Base-by-base conservation (phyloP, 768 basidiomycete genomes). In the Russula olivacea region DNA sequence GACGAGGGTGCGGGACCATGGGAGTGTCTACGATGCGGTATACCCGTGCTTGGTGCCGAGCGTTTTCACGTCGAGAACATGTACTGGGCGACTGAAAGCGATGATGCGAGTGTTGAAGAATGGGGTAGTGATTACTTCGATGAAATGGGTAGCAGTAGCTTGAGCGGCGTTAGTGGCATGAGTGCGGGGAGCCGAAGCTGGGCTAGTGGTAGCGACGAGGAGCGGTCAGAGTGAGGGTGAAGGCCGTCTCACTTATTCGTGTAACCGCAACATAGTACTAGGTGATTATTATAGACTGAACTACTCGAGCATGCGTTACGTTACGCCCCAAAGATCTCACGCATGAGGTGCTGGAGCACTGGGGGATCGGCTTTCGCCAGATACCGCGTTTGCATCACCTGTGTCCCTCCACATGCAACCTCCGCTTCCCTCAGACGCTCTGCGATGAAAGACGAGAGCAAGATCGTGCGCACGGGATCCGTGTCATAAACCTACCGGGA, bases 1-100 rank as follows among this genome's bases (percentile, higher is more conserved):
- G 87, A 88, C 63, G 90, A 88, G 40, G 83, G 77, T 25, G 80
- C 79, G 74, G 80, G 38, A 70, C 75, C 55, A 79, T 96, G 94
- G 94, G 84, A 85, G 65, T 98, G 94, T 74, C 72, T 96, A 59
- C 79, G 94, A 56, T 98, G 94, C 71, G 81, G 80, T 7, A 81
- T 84, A 63, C 75, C 73, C 14, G 88, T 93, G 25, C 79, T 76
- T 64, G 79, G 79, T 61, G 88, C 86, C 11, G 84, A 87, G 65
- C 78, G 93, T 70, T 80, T 83, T 64, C 67, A 40, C 15, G 73
- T 72, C 25, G 75, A 55, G 45, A 38, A 50, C 25, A 19, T 62
- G 55, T 63, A 63, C 49, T 63, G 58, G 65, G 23, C 56, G 14
- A 68, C 78, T 19, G 83, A 80, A 61, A 69, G 76, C 25, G 67